Conservation (phyloP, 2,329 filamentous ascomycete species). For the Paramyrothecium roridum region DNA sequence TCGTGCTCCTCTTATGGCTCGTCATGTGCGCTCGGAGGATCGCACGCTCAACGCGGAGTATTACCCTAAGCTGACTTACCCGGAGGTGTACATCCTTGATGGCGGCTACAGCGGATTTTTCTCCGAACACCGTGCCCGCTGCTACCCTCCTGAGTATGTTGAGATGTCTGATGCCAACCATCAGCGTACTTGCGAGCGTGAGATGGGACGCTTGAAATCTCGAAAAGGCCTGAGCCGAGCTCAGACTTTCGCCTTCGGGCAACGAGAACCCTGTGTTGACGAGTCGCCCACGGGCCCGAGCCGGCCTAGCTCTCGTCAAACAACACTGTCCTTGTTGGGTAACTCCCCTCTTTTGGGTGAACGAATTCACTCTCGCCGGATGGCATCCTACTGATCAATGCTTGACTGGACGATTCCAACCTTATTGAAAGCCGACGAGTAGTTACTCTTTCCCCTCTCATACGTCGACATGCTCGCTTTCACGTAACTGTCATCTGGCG, state of each 20-base stretch:
- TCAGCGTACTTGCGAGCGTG: conserved; percentile 87
- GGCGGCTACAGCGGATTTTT: conserved; percentile 97
- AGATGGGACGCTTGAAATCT: conserved; percentile 89
- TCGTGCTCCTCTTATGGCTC: conserved; percentile 93
- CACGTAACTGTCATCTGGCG: too few species aligned
- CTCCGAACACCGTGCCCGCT: conserved; percentile 70
- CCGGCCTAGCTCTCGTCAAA: conserved; percentile 35
- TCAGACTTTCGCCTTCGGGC: conserved; percentile 92
- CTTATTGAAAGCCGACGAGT: too few species aligned
- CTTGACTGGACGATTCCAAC: not conserved
- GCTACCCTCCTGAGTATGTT: conserved; percentile 93
- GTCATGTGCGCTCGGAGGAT: conserved; percentile 86
- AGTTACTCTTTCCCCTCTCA: too few species aligned
- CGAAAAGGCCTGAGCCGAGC: conserved; percentile 82
- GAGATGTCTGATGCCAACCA: conserved; percentile 95
- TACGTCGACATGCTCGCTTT: too few species aligned
- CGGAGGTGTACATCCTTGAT: conserved; percentile 94
- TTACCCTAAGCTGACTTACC: conserved; percentile 89
- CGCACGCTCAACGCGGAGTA: conserved; percentile 79
- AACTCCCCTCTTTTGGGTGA: conserved; percentile 44
- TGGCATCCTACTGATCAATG: conserved; percentile 57
- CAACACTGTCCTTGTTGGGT: conserved; percentile 40
- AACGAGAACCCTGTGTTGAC: conserved; percentile 55
- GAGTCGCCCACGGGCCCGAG: conserved; percentile 58
- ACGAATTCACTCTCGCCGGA: conserved; percentile 54